Conservation (phyloP, 2,329 filamentous ascomycete species). For the Trichoderma sp. region DNA sequence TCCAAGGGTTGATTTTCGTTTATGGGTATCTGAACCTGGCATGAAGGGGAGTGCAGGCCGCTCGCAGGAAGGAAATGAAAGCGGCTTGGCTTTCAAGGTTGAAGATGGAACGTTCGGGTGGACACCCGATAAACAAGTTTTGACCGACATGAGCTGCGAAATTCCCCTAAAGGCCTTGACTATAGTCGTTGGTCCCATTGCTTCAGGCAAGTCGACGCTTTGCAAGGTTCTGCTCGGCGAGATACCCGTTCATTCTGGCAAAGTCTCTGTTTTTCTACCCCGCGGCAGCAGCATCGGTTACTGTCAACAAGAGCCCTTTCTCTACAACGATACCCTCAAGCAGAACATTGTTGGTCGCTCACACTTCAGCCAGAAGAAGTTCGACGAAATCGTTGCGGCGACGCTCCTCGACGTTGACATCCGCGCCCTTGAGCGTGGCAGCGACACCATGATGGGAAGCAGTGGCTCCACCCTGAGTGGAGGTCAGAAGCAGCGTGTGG, state of each 20-base stretch:
- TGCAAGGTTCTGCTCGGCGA: slow-evolving; percentile 32
- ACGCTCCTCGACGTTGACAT: slow-evolving; percentile 39
- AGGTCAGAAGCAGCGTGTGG: slow-evolving; percentile 42
- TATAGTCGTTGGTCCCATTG: slow-evolving; percentile 45
- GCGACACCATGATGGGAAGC: slow-evolving; percentile 42
- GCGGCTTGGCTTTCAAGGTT: slow-evolving; percentile 19
- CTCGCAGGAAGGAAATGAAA: slow-evolving; percentile 25
- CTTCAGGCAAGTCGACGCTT: slow-evolving; percentile 44
- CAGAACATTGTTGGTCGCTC: too few relatives aligned
- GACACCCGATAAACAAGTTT: slow-evolving; percentile 15
- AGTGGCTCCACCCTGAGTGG: slow-evolving; percentile 45
- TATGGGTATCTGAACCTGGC: too few relatives aligned
- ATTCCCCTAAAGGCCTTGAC: slow-evolving; percentile 34
- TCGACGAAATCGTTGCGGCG: slow-evolving; percentile 35
- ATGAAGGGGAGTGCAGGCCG: slow-evolving; percentile 2
- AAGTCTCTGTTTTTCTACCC: slow-evolving; percentile 24
- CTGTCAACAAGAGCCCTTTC: slow-evolving; percentile 42
- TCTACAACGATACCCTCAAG: slow-evolving; percentile 38
- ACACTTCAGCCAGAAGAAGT: too few relatives aligned
- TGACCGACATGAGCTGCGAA: slow-evolving; percentile 30
- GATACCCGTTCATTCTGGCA: neutral
- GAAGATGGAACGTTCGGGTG: slow-evolving; percentile 27
- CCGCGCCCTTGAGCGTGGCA: slow-evolving; percentile 37
- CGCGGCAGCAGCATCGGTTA: slow-evolving; percentile 36
- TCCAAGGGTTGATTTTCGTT: too few relatives aligned